Conservation (phyloP, 768 basidiomycete genomes). For the Auricularia cornea region DNA sequence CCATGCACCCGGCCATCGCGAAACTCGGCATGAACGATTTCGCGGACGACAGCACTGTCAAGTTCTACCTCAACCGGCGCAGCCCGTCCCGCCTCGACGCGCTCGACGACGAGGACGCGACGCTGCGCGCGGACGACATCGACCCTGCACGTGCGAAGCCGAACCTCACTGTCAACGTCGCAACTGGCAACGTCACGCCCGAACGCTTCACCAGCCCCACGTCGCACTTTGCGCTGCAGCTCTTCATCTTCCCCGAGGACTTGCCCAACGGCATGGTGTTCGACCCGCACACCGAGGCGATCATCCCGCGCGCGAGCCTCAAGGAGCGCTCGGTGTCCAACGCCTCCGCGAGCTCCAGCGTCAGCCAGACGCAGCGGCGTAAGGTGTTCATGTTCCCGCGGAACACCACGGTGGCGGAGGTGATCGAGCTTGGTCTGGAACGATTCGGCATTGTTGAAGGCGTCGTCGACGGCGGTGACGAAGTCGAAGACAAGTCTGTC, state of each 20-base stretch:
- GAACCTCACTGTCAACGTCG: background rate
- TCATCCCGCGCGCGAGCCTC: constrained; percentile 49
- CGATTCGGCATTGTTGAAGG: constrained; percentile 92
- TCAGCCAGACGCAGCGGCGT: constrained; percentile 54
- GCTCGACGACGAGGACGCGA: constrained; percentile 35
- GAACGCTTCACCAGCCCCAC: constrained; percentile 81
- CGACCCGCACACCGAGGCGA: constrained; percentile 86
- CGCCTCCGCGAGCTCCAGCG: constrained; percentile 37
- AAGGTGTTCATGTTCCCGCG: constrained; percentile 90
- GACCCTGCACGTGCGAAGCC: background rate
- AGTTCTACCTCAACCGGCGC: constrained; percentile 84
- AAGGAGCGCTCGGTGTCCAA: constrained; percentile 36
- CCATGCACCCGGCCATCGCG: constrained; percentile 91
- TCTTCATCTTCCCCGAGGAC: constrained; percentile 83
- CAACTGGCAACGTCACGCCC: constrained; percentile 36
- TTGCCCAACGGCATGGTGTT: constrained; percentile 93
- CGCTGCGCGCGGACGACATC: constrained; percentile 32
- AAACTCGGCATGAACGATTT: constrained; percentile 96
- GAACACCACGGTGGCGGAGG: constrained; percentile 93
- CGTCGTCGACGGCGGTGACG: constrained; percentile 98
- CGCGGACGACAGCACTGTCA: constrained; percentile 93
- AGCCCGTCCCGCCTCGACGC: constrained; percentile 24
- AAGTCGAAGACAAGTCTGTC: constrained; percentile 85
- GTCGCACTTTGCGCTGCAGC: constrained; percentile 74
- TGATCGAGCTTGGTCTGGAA: constrained; percentile 86